Conservation (phyloP, 1,284 basidiomycete genomes). For the Fomes fomentarius region DNA sequence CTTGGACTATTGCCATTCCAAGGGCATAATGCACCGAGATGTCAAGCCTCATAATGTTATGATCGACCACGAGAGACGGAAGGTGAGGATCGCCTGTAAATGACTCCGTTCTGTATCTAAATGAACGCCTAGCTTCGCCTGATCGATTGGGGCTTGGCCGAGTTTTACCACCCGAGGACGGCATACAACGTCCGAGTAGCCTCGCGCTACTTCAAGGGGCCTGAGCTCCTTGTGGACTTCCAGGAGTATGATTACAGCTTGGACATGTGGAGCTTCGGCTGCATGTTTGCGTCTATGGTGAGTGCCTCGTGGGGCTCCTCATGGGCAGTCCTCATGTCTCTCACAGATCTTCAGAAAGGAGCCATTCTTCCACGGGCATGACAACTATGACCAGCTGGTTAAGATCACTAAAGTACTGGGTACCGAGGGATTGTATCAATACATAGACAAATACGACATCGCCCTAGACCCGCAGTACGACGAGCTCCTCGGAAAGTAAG, state of each 20-base stretch:
- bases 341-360: slow-evolving; percentile 98
- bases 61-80: slow-evolving; percentile 98
- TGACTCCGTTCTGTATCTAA: slow-evolving; percentile 1
- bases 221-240: slow-evolving; percentile 96
- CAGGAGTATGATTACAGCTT: slow-evolving; percentile 97
- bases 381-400: slow-evolving; percentile 98
- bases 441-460: slow-evolving; percentile 94
- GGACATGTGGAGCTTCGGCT: slow-evolving; percentile 99
- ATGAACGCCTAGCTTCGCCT: slow-evolving; percentile 70
- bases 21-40: slow-evolving; percentile 99
- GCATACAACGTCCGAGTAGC: slow-evolving; percentile 99
- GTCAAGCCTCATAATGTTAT: slow-evolving; percentile 99
- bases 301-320: slow-evolving; percentile 23
- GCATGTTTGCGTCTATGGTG: slow-evolving; percentile 99
- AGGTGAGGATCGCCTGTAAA: slow-evolving; percentile 51
- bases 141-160: slow-evolving; percentile 99
- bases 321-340: neutral
- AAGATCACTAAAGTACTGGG: slow-evolving; percentile 98
- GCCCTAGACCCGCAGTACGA: slow-evolving; percentile 91
- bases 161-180: slow-evolving; percentile 98
- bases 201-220: slow-evolving; percentile 97
- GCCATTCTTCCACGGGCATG: slow-evolving; percentile 99
- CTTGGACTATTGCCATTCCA: slow-evolving; percentile 96
- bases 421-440: slow-evolving; percentile 92
- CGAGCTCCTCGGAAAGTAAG: slow-evolving; percentile 81